Base-by-base conservation (phyloP, 345 rosid genomes). In the Raphanus raphanistrum region DNA sequence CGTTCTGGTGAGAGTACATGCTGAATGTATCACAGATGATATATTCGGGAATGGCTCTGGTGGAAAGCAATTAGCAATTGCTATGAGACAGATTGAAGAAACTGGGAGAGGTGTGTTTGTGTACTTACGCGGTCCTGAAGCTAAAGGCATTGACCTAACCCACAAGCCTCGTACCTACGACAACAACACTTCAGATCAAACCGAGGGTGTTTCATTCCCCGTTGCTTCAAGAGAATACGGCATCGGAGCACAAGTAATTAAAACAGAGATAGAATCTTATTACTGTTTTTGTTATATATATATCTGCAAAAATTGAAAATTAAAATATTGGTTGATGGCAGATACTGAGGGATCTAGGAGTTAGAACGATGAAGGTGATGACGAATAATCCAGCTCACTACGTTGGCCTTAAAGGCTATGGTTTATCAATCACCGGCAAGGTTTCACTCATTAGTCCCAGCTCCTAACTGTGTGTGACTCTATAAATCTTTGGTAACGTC, bases 1-100 rank as follows among this genome's bases (percentile, higher is more conserved):
- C 16, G 59, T 52, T 52, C 10, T 52, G 17, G 98, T 94, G 81
- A 87, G 98, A 79, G 98, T 94, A 21, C 97, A 94, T 54, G 89
- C 98, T 0, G 98, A 94, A 29, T 90, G 98, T 84, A 88, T 94
- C 36, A 89, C 98, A 0, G 97, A 97, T n/a, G 98, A 94, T 77
- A 90, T 90, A 81, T 92, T 94, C 64, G 98, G 98, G 13, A 92
- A 94, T 2, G 90, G 94, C 32, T 89, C 82, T 61, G 92, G 98
- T 68, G 94, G 97, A 4, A 84, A 86, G 70, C 92, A 92, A 58
- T 74, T 94, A 70, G 90, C 89, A 0, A 86, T 89, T 32, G 98
- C 98, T 52, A 92, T 94, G 92, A 80, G 84, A 78, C 89, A 87
- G 82, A 92, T 94, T 31, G 97, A 92, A 83, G 92, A 89, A 28